phyloP scores from a whole-genome alignment of 225 moss, liverwort and hornwort species.

The Neckera pumila region DNA sequence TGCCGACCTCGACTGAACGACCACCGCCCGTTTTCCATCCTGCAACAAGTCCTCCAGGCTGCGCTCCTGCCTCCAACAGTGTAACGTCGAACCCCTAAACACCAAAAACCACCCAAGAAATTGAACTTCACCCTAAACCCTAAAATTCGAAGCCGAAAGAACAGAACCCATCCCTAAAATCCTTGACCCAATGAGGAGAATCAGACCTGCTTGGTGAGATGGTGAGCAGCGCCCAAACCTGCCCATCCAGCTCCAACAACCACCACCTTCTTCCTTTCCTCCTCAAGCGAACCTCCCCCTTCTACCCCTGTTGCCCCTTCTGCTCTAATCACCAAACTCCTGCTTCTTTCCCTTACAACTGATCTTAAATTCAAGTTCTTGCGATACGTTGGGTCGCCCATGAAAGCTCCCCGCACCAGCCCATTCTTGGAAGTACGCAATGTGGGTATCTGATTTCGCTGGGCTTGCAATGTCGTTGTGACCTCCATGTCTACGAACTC shows the following conservation, averaged over 20 bases:
- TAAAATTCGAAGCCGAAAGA: not conserved
- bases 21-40: slow-evolving; percentile 90
- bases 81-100: slow-evolving; percentile 75
- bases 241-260: slow-evolving; percentile 98
- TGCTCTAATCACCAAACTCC: not conserved
- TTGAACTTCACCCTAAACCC: not conserved
- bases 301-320: not conserved
- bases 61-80: slow-evolving; percentile 77
- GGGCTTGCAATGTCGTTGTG: not conserved
- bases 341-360: not conserved
- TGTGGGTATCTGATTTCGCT: not conserved
- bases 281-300: not conserved
- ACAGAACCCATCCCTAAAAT: not conserved
- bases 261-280: slow-evolving; percentile 58
- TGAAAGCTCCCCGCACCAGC: not conserved
- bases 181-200: not conserved
- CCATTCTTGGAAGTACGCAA: not conserved
- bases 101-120: not conserved
- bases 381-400: not conserved
- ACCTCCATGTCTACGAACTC: not conserved
- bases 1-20: slow-evolving; percentile 96
- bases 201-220: slow-evolving; percentile 83
- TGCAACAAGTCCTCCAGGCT: slow-evolving; percentile 90
- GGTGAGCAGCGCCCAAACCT: slow-evolving; percentile 81
- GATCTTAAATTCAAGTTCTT: not conserved